These are phyloP conservation scores for Corchorus olitorius DNA, from an alignment of 345 rosid species.

Conservation along the genomic window DNA sequence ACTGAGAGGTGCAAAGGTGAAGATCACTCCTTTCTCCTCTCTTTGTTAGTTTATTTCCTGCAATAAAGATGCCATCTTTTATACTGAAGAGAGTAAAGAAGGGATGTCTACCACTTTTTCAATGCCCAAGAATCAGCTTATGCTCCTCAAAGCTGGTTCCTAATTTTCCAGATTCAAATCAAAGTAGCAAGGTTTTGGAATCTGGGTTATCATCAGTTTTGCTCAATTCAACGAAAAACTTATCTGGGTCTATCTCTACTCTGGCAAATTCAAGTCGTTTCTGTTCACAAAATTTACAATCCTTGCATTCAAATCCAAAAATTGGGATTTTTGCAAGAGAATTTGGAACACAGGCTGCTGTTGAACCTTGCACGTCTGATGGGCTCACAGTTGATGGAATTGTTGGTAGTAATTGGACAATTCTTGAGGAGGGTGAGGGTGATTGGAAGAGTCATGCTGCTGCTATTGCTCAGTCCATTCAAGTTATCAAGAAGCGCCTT, in stretches of 20 bases:
- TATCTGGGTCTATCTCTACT: slow-evolving; percentile 9
- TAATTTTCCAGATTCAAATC: slow-evolving; percentile 16
- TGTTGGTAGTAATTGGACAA: slow-evolving; percentile 69
- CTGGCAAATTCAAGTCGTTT: slow-evolving; percentile 8
- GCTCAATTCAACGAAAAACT: slow-evolving; percentile 24
- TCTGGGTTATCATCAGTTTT: slow-evolving; percentile 39
- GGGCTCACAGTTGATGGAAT: slow-evolving; percentile 85
- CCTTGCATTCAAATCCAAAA: slow-evolving; percentile 21
- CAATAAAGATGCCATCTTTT: slow-evolving; percentile 35
- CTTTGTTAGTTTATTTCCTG: background rate
- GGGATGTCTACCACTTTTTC: slow-evolving; percentile 19
- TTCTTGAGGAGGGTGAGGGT: slow-evolving; percentile 71
- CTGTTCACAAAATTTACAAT: slow-evolving; percentile 18
- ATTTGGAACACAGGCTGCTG: slow-evolving; percentile 52
- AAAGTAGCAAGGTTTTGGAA: slow-evolving; percentile 14
- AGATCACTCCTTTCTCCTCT: background rate
- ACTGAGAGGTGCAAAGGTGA: background rate
- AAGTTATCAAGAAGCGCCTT: slow-evolving; percentile 87
- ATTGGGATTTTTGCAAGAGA: slow-evolving; percentile 27
- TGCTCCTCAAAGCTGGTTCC: slow-evolving; percentile 14
- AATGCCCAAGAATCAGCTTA: slow-evolving; percentile 15
- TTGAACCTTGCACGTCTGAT: slow-evolving; percentile 61
- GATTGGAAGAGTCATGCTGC: slow-evolving; percentile 98
- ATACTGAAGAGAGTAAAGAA: slow-evolving; percentile 31
- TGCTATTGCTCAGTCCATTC: slow-evolving; percentile 86